Evolutionary conservation across 768 basidiomycete species (phyloP), one percentile per base, ranked within the genome.

Genomic region (Lanmaoa pseudosensibilis): DNA sequence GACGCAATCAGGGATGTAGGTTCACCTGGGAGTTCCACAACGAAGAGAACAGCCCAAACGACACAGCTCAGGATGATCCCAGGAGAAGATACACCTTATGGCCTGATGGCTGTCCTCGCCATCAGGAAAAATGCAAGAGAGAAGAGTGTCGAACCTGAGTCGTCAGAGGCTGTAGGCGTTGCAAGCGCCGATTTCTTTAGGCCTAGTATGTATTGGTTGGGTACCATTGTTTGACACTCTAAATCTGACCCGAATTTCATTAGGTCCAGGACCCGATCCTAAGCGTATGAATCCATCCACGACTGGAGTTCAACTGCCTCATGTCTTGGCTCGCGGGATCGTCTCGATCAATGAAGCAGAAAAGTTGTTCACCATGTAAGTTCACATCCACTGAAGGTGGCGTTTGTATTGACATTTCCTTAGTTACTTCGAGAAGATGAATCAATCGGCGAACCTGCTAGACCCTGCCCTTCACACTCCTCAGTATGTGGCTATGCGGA

Each of bases 401-500:
- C 43, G 15, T 44, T 32, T n/a, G 47, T 46, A 27, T 50, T 43
- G 48, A 64, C 54, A 6, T 40, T 30, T 54, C 55, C 11, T 52
- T 64, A 90, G 88, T 54, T 92, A 83, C 69, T 91, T 88, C 62
- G 83, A 87, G 48, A 80, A 82, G 61, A 90, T 93, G 82, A 92
- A 92, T 64, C 74, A 83, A 9, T 91, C 90, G 0, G 74, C 91
- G 19, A 92, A 87, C 3, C 69, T 96, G 25, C 75, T 96, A 21
- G 94, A 95, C 62, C 87, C 88, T 11, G 80, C 82, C 33, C 79
- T 96, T 21, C 94, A 98, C 67, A 94, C 92, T 0, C 87, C 93
- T 6, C 87, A 88, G 51, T 81, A 79, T 60, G 90, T 90, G 2
- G 88, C 85, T 60, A 85, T 85, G 71, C 83, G 94, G 21, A 92